Conservation (phyloP, 305 asterid species). For the Solanum hybrid region DNA sequence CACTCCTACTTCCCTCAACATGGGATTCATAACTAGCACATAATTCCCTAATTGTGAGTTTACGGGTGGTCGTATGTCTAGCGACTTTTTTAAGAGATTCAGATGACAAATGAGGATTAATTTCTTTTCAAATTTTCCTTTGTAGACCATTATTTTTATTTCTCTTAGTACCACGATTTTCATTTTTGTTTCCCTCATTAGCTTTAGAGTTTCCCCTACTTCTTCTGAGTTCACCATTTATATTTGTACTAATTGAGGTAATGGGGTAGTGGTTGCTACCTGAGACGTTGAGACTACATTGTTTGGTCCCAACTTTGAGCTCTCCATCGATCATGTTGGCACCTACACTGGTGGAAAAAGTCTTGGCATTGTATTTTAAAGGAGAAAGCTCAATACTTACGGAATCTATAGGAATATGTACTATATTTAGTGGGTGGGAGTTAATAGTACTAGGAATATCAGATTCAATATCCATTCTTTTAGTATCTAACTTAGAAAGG, state of each 20-base stretch:
- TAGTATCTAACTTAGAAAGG: no score
- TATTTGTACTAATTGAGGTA: neutral
- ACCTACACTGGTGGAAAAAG: neutral
- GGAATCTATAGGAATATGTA: no score
- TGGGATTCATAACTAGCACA: neutral
- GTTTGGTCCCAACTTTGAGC: neutral
- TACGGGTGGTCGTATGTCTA: neutral
- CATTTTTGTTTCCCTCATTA: neutral
- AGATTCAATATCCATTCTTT: no score
- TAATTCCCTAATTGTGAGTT: neutral
- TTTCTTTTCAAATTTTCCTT: neutral
- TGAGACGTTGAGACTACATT: neutral
- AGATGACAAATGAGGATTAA: neutral
- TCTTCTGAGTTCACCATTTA: neutral
- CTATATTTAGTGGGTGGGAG: no score
- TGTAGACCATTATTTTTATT: neutral
- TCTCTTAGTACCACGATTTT: neutral
- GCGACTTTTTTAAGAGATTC: neutral
- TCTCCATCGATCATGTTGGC: neutral
- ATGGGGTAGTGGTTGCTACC: neutral
- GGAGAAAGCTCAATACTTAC: no score
- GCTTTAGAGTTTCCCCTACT: neutral
- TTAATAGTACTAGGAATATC: no score
- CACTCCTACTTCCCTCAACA: neutral
- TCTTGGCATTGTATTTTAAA: no score